Base-by-base conservation (phyloP, 768 basidiomycete genomes). In the Termitomyces sp. region DNA sequence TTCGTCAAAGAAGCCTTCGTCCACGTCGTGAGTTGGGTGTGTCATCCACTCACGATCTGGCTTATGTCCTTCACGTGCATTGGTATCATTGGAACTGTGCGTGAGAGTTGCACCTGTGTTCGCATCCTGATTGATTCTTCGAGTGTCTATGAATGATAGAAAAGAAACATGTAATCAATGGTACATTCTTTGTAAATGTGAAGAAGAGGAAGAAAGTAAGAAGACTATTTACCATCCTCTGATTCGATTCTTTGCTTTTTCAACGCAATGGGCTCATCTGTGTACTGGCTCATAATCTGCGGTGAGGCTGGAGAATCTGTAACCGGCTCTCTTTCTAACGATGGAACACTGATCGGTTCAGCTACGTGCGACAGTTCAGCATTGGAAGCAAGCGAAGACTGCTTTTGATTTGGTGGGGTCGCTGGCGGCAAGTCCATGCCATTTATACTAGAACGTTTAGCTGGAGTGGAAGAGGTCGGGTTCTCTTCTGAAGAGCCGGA, bases 131-230 rank as follows among this genome's bases (percentile, higher is more conserved):
- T 33, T 54, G 51, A 54, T 28, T 53, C 58, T 38, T 44, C 41
- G 57, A 59, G 50, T 46, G 60, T 61, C 62, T 65, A 63, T 46
- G 51, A 48, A 45, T 42, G 28, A 55, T 41, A 44, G 45, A 58
- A 60, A 54, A 57, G 31, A 45, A 21, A 55, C 48, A 47, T 37
- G 51, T 37, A 67, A 72, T 71, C 70, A 73, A 72, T 61, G 43
- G 60, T 65, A 59, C 56, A 60, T 66, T 64, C 54, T 53, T 48
- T 55, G 49, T 58, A 54, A 49, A 40, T 52, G 46, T 50, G 54
- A 54, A 62, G 51, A 65, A 49, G 58, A 49, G 58, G 56, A 58
- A 62, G 63, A 65, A 55, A 55, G 17, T 50, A 50, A 50, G 38
- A 58, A 60, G 47, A 56, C 40, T 64, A 67, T 63, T 68, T 67